Conservation (phyloP, 768 basidiomycete genomes). For the Coprinopsis cinerea region DNA sequence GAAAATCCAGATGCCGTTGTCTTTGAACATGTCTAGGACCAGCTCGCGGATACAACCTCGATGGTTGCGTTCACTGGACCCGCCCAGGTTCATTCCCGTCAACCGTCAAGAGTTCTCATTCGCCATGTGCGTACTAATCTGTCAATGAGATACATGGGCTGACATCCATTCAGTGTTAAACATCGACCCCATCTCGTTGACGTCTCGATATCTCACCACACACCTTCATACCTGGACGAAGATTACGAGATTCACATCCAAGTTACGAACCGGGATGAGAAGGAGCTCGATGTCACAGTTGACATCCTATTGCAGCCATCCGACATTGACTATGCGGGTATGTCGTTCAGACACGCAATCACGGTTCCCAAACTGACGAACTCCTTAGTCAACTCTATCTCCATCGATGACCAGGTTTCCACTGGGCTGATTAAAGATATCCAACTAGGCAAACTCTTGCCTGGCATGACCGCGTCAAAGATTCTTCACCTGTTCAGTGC, state of each 20-base stretch:
- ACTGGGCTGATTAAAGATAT: slow-evolving; percentile 71
- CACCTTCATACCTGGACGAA: slow-evolving; percentile 79
- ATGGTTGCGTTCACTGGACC: slow-evolving; percentile 58
- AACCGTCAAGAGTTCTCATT: slow-evolving; percentile 39
- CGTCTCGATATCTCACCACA: slow-evolving; percentile 50
- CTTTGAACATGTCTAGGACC: slow-evolving; percentile 33
- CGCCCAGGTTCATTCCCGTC: slow-evolving; percentile 48
- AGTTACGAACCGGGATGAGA: slow-evolving; percentile 66
- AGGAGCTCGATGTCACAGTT: slow-evolving; percentile 59
- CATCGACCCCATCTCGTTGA: slow-evolving; percentile 55
- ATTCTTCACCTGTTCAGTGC: slow-evolving; percentile 57
- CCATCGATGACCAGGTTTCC: slow-evolving; percentile 58
- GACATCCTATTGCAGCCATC: slow-evolving; percentile 79
- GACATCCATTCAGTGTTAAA: slow-evolving; percentile 40
- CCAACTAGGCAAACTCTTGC: slow-evolving; percentile 53
- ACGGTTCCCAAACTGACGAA: not conserved
- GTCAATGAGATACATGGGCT: not conserved
- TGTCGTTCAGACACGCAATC: slow-evolving; percentile 18
- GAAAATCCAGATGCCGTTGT: slow-evolving; percentile 59
- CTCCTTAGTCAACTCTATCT: slow-evolving; percentile 51
- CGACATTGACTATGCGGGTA: slow-evolving; percentile 69
- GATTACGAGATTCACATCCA: slow-evolving; percentile 67
- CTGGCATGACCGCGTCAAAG: slow-evolving; percentile 53
- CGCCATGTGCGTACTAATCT: slow-evolving; percentile 37
- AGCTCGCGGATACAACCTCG: slow-evolving; percentile 26